phyloP scores from a whole-genome alignment of 306 rosid species.

The Cicer cuneatum region DNA sequence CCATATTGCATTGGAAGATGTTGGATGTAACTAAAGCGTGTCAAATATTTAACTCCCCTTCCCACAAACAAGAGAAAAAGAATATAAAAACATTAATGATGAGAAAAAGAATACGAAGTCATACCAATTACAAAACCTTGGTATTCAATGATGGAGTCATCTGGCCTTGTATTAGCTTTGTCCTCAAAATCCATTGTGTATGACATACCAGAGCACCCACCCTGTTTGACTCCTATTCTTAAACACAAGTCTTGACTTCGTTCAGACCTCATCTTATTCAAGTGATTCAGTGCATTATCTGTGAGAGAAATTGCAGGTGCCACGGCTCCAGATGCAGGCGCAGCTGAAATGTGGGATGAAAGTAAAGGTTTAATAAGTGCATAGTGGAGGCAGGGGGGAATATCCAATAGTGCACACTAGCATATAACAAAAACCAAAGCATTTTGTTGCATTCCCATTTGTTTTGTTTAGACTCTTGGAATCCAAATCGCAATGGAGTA shows the following conservation, averaged over 20 bases:
- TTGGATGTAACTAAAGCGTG: constrained; percentile 18
- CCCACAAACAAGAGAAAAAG: neutral
- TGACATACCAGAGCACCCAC: constrained; percentile 99
- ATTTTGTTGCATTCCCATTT: neutral
- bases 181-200: constrained; percentile 92
- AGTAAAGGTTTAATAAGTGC: constrained; percentile 9
- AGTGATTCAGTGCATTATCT: constrained; percentile 85
- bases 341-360: constrained; percentile 45
- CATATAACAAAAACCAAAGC: constrained; percentile 24
- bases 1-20: neutral
- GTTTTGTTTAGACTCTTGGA: neutral
- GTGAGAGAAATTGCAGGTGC: constrained; percentile 58
- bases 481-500: neutral
- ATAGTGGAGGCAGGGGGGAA: neutral
- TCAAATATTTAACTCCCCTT: neutral
- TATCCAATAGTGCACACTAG: constrained; percentile 12
- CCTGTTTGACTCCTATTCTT: constrained; percentile 96
- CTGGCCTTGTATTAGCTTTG: constrained; percentile 70
- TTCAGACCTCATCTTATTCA: constrained; percentile 87
- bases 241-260: constrained; percentile 76
- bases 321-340: constrained; percentile 50
- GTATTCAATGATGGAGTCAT: constrained; percentile 86
- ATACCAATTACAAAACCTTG: constrained; percentile 82
- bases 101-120: constrained; percentile 36
- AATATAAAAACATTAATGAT: constrained; percentile 20